phyloP scores from a whole-genome alignment of 2,329 filamentous ascomycete species.

The Coccinonectria pachysandricola region DNA sequence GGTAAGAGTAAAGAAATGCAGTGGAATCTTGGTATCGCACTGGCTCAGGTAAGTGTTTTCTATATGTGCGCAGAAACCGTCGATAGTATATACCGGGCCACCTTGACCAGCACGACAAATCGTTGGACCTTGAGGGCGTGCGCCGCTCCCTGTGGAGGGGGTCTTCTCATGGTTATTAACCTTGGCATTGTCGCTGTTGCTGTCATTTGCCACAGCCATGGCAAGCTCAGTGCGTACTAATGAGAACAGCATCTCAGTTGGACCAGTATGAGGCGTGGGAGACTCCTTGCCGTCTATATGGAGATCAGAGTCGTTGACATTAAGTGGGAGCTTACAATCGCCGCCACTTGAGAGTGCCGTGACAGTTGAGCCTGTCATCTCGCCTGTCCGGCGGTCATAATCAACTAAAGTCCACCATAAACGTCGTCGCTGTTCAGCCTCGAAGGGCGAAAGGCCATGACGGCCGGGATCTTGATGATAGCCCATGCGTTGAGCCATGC shows the following conservation, averaged over 20 bases:
- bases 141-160: conserved; percentile 12
- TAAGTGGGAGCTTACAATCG: conserved; percentile 48
- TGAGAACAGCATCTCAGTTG: conserved; percentile 51
- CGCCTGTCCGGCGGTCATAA: conserved; percentile 59
- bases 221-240: conserved; percentile 47
- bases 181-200: conserved; percentile 27
- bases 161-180: conserved; percentile 19
- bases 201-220: conserved; percentile 41
- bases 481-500: conserved; percentile 58
- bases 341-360: conserved; percentile 43
- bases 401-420: conserved; percentile 64
- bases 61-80: conserved; percentile 43
- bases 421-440: conserved; percentile 59
- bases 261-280: conserved; percentile 36
- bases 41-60: conserved; percentile 45
- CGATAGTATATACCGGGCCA: conserved; percentile 38
- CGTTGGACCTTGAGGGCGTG: conserved; percentile 21
- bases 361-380: conserved; percentile 51
- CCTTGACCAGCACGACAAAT: conserved; percentile 40
- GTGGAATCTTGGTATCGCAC: conserved; percentile 47
- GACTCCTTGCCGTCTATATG: conserved; percentile 45
- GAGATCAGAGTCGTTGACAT: conserved; percentile 52
- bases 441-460: conserved; percentile 43
- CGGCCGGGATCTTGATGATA: conserved; percentile 53
- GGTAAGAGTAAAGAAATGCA: conserved; percentile 48